Conservation (phyloP, 768 basidiomycete species). For the Cantharellus anzutake region DNA sequence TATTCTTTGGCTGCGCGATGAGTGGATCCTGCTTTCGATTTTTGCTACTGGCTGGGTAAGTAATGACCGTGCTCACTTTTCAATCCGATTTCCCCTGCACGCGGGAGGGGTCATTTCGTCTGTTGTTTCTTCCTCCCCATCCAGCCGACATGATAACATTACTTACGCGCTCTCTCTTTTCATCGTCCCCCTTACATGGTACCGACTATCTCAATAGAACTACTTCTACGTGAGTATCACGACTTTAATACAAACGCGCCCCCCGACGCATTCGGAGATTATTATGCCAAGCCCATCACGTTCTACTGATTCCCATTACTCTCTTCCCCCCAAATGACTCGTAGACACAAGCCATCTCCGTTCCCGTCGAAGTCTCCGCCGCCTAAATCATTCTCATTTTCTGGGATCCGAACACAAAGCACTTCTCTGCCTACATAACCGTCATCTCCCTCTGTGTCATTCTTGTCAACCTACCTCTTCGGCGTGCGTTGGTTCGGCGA, state of each 20-base stretch:
- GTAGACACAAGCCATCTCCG: slow-evolving; percentile 23
- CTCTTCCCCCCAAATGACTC: too few species aligned
- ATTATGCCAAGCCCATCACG: too few species aligned
- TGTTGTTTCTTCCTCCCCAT: too few species aligned
- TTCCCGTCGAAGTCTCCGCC: slow-evolving; percentile 19
- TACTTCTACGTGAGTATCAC: slow-evolving; percentile 30
- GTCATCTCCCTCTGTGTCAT: slow-evolving; percentile 42
- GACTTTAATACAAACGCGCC: neutral
- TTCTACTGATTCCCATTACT: too few species aligned
- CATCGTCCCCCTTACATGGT: too few species aligned
- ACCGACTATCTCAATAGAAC: too few species aligned
- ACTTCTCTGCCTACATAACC: slow-evolving; percentile 63
- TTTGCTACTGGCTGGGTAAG: slow-evolving; percentile 13
- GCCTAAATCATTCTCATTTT: slow-evolving; percentile 16
- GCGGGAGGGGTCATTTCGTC: too few species aligned
- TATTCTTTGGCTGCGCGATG: slow-evolving; percentile 5
- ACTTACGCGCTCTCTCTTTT: too few species aligned
- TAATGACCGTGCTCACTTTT: too few species aligned
- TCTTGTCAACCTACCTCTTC: slow-evolving; percentile 45
- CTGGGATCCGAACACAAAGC: slow-evolving; percentile 8
- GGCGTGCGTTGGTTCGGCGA: slow-evolving; percentile 61
- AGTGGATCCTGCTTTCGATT: slow-evolving; percentile 18
- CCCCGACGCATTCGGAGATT: slow-evolving; percentile 11
- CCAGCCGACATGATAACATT: too few species aligned
- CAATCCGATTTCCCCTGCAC: too few species aligned